Base-by-base conservation (phyloP, 176 grass and related monocot genomes). In the Musa itinerans region DNA sequence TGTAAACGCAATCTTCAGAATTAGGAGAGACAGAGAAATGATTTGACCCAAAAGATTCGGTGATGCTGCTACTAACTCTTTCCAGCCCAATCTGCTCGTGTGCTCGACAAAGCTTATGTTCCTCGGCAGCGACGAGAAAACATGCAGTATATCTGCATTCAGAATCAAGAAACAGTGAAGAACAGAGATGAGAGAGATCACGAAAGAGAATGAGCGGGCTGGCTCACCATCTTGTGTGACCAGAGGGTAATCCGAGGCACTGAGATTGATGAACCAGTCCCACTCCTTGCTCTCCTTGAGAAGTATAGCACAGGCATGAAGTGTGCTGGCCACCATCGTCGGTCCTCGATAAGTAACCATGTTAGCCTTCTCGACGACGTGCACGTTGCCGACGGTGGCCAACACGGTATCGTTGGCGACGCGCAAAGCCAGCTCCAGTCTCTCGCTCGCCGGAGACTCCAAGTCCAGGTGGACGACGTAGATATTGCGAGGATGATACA, bases 251-350 rank as follows among this genome's bases (percentile, higher is more conserved):
- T 93, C 90, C 1, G 94, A 93, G 25, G 90, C 94, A 43, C 90
- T 93, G 80, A 98, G 94, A 77, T 98, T 98, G 82, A 98, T 98
- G 79, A 93, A 98, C 90, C 94, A 98, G 79, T 98, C 94, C 94
- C 94, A 98, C 15, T 75, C 22, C 19, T 78, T 82, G 71, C 82
- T 86, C 53, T 83, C 83, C 50, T 86, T 87, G 68, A 94, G 90
- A 19, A 99, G 90, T 27, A 99, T 62, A 50, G 95, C 95, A 56
- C 88, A 91, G 25, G 95, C 88, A 62, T 99, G 95, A 22, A 99
- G 89, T 17, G 95, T 99, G 55, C 91, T 99, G 53, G 95, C 68
- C 1, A 99, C 95, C 95, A 99, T 99, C 10, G 95, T 99, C 10
- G 95, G 90, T 0, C 95, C 95, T 0, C 95, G 75, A 78, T 99